Conservation (phyloP, 2,329 filamentous ascomycete species). For the Hypoxylon sp. region DNA sequence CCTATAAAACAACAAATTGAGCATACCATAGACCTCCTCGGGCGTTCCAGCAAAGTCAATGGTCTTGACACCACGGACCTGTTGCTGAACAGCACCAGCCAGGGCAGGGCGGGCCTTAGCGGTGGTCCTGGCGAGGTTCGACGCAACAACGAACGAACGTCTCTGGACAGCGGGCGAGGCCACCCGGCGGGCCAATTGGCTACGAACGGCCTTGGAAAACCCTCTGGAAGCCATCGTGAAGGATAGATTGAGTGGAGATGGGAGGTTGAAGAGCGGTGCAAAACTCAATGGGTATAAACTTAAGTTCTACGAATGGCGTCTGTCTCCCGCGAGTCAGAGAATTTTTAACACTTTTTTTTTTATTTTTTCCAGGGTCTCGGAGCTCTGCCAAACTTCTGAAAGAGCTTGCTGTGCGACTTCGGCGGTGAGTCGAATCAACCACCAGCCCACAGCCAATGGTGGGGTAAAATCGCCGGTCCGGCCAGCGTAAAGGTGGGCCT, state of each 20-base stretch:
- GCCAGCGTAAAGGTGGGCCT: conserved; percentile 22
- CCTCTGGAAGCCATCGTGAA: conserved; percentile 82
- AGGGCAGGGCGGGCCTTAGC: conserved; percentile 60
- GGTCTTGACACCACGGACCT: conserved; percentile 93
- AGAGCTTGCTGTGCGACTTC: conserved; percentile 48
- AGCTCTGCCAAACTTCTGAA: conserved; percentile 27
- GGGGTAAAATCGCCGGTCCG: conserved; percentile 39
- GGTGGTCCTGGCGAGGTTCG: conserved; percentile 68
- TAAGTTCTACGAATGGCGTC: conserved; percentile 29
- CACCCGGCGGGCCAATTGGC: conserved; percentile 75
- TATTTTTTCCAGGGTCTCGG: conserved; percentile 35
- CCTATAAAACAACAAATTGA: conserved; percentile 23
- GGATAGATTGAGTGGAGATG: conserved; percentile 53
- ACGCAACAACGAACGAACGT: conserved; percentile 73
- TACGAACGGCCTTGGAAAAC: conserved; percentile 77
- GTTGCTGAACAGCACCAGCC: conserved; percentile 66
- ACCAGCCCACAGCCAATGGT: conserved; percentile 40
- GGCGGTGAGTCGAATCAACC: conserved; percentile 50
- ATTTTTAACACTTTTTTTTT: conserved; percentile 32
- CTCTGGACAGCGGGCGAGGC: conserved; percentile 71
- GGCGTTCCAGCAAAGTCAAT: conserved; percentile 98
- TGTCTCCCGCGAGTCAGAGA: conserved; percentile 18
- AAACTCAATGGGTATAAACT: conserved; percentile 33
- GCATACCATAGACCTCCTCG: conserved; percentile 92
- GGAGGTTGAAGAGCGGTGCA: conserved; percentile 50